Percentiles rank a stretch among this genome's conserved stretches.
Conservation (phyloP, 2,329 filamentous ascomycete genomes). For the Venturia effusa region DNA sequence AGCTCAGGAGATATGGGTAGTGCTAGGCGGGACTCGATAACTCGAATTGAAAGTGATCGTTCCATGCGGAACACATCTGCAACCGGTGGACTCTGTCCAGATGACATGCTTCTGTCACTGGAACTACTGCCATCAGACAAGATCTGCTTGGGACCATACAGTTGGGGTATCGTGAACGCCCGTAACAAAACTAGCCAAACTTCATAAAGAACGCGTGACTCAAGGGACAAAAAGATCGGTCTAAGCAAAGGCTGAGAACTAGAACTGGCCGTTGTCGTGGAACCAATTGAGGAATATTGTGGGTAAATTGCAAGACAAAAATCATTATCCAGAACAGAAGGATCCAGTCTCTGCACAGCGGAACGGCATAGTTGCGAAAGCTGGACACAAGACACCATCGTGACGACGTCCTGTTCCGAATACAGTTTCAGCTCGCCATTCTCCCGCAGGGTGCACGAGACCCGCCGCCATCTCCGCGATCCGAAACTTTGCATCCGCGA, state of each 20-base stretch:
- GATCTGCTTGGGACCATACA: conserved; percentile 59
- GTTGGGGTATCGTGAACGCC: conserved; percentile 82
- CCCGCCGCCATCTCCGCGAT: conserved; percentile 66
- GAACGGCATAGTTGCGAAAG: conserved; percentile 80
- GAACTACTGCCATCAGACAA: conserved; percentile 29
- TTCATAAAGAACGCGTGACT: conserved; percentile 83
- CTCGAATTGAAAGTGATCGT: conserved; percentile 45
- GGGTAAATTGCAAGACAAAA: conserved; percentile 94
- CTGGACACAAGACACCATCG: conserved; percentile 71
- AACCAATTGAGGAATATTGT: conserved; percentile 53
- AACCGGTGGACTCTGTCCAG: conserved; percentile 18
- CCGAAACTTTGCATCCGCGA: conserved; percentile 46
- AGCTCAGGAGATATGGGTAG: conserved; percentile 25
- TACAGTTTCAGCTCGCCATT: conserved; percentile 90
- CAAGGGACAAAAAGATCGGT: conserved; percentile 82
- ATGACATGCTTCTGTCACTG: conserved; percentile 9
- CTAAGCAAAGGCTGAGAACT: conserved; percentile 65
- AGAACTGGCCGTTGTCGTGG: conserved; percentile 40
- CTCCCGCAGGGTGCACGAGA: conserved; percentile 88
- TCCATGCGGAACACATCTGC: conserved; percentile 57
- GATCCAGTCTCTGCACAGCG: conserved; percentile 81
- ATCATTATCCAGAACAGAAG: conserved; percentile 82
- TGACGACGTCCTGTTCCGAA: conserved; percentile 69
- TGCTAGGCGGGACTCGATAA: conserved; percentile 50
- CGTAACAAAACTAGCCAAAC: conserved; percentile 92